Base-by-base conservation (phyloP, 192 early-diverging fungal genomes). In the Jimgerdemannia flammicorona region DNA sequence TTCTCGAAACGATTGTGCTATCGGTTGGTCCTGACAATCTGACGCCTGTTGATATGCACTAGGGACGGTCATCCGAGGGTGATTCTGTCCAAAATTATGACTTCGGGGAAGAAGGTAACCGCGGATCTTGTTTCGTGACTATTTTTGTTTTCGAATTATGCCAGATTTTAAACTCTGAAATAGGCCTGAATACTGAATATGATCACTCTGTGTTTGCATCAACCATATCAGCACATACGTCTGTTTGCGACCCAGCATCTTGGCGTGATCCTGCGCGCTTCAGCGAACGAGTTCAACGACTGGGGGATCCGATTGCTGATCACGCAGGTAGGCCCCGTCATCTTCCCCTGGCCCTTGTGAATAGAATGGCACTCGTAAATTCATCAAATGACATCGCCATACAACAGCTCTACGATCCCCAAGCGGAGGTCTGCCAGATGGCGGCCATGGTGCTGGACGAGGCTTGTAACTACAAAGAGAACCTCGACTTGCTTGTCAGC, bases 51-150 rank as follows among this genome's bases (percentile, higher is more conserved):
- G 29, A 29, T 20, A 68, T 68, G 18, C 67, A 11, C 29, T 74
- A 92, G 91, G 54, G 93, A 96, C 72, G 93, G 92, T 0, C 95
- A 96, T 79, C 87, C 92, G 0, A 86, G 95, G 6, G 87, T 94
- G 4, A 82, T 96, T 3, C 74, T 96, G 3, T 92, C 92, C 41
- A 96, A 96, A 77, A 81, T 96, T 14, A 91, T 95, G 90, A 93
- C 93, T 3, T 93, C 92, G 6, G 92, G 92, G 0, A 93, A 96
- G 73, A 94, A 95, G 64, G 87, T 88, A 44, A 65, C 14, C 64
- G 3, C n/a, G 18, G 40, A 29, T 54, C 40, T 4, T 64, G n/a
- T 40, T 63, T 54, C 3, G 67, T 72, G 18, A 20, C 3, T 39
- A 20, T 7, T 17, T 70, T 18, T 77, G 63, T n/a, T 7, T 54